These are phyloP conservation scores for Glycine latifolia DNA, from an alignment of 306 rosid genomes.

Conservation along the genomic window DNA sequence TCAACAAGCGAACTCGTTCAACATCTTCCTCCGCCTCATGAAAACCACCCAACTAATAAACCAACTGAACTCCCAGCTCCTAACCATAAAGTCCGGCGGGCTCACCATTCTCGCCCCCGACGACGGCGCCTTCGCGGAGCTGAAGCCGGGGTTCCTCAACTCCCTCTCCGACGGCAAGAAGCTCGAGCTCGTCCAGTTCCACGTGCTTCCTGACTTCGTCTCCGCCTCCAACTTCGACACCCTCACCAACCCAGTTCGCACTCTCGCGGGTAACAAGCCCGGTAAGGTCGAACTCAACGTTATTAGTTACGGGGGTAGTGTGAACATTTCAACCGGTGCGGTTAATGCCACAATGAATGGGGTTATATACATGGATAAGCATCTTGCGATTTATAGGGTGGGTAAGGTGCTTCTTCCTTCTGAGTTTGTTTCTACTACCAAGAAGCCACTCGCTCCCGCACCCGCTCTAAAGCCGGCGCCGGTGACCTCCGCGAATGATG, in stretches of 20 bases:
- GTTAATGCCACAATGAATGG: conserved; percentile 70
- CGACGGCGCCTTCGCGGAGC: conserved; percentile 67
- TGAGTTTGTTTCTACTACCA: conserved; percentile 47
- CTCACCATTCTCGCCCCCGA: conserved; percentile 62
- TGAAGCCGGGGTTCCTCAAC: conserved; percentile 74
- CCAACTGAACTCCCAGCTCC: conserved; percentile 65
- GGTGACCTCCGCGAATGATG: not conserved
- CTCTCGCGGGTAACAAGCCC: conserved; percentile 64
- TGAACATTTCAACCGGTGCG: conserved; percentile 61
- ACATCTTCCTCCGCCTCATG: conserved; percentile 60
- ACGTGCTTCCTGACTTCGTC: conserved; percentile 60
- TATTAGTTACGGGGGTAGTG: conserved; percentile 63
- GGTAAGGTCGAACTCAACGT: conserved; percentile 62
- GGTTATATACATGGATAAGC: conserved; percentile 61
- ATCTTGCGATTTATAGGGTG: conserved; percentile 68
- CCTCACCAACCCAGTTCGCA: conserved; percentile 68
- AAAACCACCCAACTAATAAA: conserved; percentile 63
- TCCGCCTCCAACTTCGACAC: conserved; percentile 70
- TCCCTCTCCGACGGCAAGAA: conserved; percentile 57
- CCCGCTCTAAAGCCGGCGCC: conserved; percentile 35
- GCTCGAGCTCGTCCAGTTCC: conserved; percentile 71
- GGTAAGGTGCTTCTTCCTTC: conserved; percentile 67
- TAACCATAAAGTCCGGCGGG: conserved; percentile 58
- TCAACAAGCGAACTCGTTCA: conserved; percentile 54
- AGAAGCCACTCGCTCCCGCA: conserved; percentile 28